These are phyloP conservation scores for Bryoerythrophyllum caledonicum DNA, from an alignment of 225 moss, liverwort and hornwort species.

Conservation along the genomic window DNA sequence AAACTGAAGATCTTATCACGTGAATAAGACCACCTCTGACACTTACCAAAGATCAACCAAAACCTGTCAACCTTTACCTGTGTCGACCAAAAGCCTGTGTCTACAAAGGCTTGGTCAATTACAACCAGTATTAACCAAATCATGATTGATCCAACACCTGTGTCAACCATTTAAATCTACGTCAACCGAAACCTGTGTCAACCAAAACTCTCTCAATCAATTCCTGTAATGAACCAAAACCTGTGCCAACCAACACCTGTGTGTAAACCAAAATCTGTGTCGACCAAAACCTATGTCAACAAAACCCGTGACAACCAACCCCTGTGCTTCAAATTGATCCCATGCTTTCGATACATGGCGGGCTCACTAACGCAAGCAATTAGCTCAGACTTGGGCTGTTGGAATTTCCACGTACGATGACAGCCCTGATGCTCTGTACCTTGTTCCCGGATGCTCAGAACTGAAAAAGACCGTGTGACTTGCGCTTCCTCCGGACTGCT, in stretches of 20 bases:
- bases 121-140: neutral
- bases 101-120: neutral
- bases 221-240: neutral
- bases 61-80: neutral
- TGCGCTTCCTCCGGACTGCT: slow-evolving; percentile 20
- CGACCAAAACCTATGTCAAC: neutral
- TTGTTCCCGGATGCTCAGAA: slow-evolving; percentile 13
- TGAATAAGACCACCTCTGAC: neutral
- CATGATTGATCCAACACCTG: neutral
- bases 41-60: neutral
- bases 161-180: too few species aligned
- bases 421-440: slow-evolving; percentile 14
- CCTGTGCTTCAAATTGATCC: neutral
- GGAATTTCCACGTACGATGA: neutral
- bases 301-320: neutral
- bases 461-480: neutral
- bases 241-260: neutral
- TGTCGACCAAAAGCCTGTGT: neutral
- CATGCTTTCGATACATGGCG: neutral
- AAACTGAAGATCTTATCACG: neutral
- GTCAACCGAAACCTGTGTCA: too few species aligned
- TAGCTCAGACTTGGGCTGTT: slow-evolving; percentile 3
- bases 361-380: slow-evolving; percentile 1
- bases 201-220: too few species aligned
- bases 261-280: too few species aligned